Evolutionary conservation across 495 filamentous ascomycete species (phyloP).

Genomic region (Neurospora tetraspora): DNA sequence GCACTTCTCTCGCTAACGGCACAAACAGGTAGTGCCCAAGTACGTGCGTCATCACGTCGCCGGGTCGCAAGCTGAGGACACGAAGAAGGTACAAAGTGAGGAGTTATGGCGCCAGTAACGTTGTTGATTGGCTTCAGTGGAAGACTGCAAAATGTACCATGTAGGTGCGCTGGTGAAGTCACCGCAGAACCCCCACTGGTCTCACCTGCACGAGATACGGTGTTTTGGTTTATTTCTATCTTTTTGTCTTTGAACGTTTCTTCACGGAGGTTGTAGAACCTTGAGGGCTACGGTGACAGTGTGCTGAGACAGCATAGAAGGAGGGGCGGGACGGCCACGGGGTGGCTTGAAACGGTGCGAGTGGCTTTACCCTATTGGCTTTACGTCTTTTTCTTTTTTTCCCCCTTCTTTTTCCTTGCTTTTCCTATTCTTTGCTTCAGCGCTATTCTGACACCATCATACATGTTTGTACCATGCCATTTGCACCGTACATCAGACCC

Average conservation of each 20-base stretch:
- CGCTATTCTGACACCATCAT: neutral
- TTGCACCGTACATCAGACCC: neutral
- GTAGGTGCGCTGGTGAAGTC: neutral
- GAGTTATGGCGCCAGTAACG: neutral
- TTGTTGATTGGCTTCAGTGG: neutral
- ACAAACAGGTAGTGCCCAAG: neutral
- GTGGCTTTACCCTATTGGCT: neutral
- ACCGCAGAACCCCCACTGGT: neutral
- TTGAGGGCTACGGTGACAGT: neutral
- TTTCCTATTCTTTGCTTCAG: neutral
- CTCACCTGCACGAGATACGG: neutral
- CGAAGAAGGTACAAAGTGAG: neutral
- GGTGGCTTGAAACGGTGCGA: neutral
- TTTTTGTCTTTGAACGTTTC: neutral
- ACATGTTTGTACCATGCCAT: neutral
- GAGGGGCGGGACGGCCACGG: neutral
- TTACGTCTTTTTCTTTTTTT: neutral
- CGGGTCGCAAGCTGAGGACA: neutral
- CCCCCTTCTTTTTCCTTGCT: neutral
- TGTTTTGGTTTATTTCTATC: neutral
- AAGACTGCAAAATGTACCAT: neutral
- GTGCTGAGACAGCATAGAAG: neutral
- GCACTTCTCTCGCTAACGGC: neutral
- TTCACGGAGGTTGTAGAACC: neutral
- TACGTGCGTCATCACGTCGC: neutral